phyloP scores from a whole-genome alignment of 768 basidiomycete genomes.

The Termitomyces titanicus region DNA sequence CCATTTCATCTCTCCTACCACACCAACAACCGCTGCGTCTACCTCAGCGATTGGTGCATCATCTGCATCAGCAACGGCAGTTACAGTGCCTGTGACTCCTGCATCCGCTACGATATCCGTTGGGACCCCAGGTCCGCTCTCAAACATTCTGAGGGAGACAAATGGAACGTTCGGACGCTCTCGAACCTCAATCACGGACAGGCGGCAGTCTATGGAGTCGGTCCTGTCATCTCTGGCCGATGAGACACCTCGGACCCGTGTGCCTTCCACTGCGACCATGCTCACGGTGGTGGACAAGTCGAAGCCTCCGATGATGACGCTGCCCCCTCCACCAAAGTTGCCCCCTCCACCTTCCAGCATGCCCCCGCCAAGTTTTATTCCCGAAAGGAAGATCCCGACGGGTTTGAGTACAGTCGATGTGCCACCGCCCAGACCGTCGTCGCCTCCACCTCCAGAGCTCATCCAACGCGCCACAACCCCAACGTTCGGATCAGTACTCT shows the following conservation, averaged over 20 bases:
- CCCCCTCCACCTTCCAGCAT: constrained; percentile 71
- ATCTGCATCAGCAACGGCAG: constrained; percentile 24
- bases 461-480: constrained; percentile 90
- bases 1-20: constrained; percentile 60
- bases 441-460: constrained; percentile 90
- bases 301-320: constrained; percentile 79
- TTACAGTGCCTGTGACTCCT: constrained; percentile 23
- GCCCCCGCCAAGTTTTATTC: constrained; percentile 75
- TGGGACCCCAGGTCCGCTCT: constrained; percentile 26
- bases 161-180: constrained; percentile 46
- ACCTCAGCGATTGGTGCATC: constrained; percentile 19
- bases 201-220: constrained; percentile 73
- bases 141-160: constrained; percentile 48
- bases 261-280: constrained; percentile 50
- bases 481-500: constrained; percentile 63
- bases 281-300: constrained; percentile 66
- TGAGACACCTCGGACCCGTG: constrained; percentile 47
- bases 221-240: constrained; percentile 48
- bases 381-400: constrained; percentile 54
- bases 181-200: constrained; percentile 53
- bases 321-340: constrained; percentile 75
- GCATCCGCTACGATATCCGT: constrained; percentile 35
- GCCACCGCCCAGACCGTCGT: constrained; percentile 85
- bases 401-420: constrained; percentile 46
- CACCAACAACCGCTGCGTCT: constrained; percentile 26